Percentiles rank a stretch among this genome's conserved stretches.
These are phyloP conservation scores for Trichoderma lentiforme DNA, from an alignment of 2,329 filamentous ascomycete species.

Conservation along the genomic window DNA sequence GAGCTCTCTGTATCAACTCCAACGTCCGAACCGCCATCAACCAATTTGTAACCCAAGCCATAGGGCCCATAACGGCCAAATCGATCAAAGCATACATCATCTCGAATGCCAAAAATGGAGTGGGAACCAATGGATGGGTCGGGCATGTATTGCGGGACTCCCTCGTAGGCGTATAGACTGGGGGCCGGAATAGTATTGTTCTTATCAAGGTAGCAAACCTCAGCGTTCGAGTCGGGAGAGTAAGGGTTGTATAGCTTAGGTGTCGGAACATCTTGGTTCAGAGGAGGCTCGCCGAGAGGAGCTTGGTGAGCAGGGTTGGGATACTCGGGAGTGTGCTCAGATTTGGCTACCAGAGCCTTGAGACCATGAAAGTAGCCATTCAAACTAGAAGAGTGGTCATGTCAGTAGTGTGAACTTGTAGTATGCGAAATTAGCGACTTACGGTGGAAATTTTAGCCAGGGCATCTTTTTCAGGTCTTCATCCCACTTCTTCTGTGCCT, in stretches of 20 bases:
- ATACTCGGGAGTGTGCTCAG: constrained; percentile 70
- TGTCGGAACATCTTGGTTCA: constrained; percentile 39
- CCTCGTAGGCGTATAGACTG: constrained; percentile 64
- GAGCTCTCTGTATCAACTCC: constrained; percentile 69
- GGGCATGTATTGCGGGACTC: constrained; percentile 72
- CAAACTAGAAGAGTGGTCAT: constrained; percentile 51
- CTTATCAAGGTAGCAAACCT: constrained; percentile 62
- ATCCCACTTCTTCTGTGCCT: constrained; percentile 27
- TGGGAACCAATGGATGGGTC: constrained; percentile 76
- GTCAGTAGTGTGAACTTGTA: not conserved
- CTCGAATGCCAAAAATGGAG: constrained; percentile 65
- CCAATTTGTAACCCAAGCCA: constrained; percentile 74
- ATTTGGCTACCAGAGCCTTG: constrained; percentile 61
- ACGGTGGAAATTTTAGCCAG: constrained; percentile 42
- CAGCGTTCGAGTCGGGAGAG: constrained; percentile 47
- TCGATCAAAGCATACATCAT: constrained; percentile 83
- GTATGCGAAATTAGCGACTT: constrained; percentile 19
- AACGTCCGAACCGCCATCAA: constrained; percentile 67
- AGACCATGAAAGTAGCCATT: constrained; percentile 79
- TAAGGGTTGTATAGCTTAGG: constrained; percentile 65
- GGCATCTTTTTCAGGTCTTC: constrained; percentile 35
- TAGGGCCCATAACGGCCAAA: constrained; percentile 83
- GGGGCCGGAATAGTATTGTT: constrained; percentile 56
- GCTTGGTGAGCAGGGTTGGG: constrained; percentile 45
- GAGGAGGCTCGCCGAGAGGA: constrained; percentile 34